Evolutionary conservation across 352 stramenopile species (phyloP).

Genomic region (Pythium plurisporium): DNA sequence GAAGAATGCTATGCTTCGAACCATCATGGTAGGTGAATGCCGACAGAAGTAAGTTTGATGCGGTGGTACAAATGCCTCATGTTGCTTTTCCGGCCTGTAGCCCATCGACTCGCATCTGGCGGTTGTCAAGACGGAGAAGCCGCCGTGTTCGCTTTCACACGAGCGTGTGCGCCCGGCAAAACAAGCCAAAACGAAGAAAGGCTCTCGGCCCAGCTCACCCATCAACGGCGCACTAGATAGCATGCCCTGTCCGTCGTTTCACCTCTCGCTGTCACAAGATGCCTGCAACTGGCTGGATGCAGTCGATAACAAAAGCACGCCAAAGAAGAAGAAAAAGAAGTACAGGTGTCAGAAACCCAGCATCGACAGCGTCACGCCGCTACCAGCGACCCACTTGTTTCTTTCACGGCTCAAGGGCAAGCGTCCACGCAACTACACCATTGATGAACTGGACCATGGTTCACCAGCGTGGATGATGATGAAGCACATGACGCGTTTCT

Average conservation of each 20-base stretch:
- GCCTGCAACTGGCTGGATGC: not conserved
- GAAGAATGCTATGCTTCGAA: not conserved
- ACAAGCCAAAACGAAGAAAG: constrained; percentile 1
- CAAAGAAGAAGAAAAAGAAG: constrained; percentile 21
- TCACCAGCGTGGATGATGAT: constrained; percentile 54
- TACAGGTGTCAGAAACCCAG: constrained; percentile 11
- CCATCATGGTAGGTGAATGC: constrained; percentile 1
- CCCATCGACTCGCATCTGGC: not conserved
- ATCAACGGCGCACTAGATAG: not conserved
- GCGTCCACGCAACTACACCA: constrained; percentile 30
- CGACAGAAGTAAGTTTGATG: too few relatives aligned
- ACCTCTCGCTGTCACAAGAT: constrained; percentile 4
- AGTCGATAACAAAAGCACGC: not conserved
- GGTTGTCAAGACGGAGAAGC: not conserved
- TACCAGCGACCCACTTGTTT: constrained; percentile 57
- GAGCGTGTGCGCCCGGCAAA: not conserved
- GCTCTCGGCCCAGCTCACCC: not conserved
- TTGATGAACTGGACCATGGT: constrained; percentile 40
- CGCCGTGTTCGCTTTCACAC: not conserved
- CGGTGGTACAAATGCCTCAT: not conserved
- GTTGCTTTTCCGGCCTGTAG: not conserved
- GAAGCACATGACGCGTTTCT: constrained; percentile 53
- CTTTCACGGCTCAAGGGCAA: constrained; percentile 58
- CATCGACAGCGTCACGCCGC: constrained; percentile 18
- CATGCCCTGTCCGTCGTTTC: not conserved